Conservation (phyloP, 73 alveolate genomes). For the Effrenium voratum region DNA sequence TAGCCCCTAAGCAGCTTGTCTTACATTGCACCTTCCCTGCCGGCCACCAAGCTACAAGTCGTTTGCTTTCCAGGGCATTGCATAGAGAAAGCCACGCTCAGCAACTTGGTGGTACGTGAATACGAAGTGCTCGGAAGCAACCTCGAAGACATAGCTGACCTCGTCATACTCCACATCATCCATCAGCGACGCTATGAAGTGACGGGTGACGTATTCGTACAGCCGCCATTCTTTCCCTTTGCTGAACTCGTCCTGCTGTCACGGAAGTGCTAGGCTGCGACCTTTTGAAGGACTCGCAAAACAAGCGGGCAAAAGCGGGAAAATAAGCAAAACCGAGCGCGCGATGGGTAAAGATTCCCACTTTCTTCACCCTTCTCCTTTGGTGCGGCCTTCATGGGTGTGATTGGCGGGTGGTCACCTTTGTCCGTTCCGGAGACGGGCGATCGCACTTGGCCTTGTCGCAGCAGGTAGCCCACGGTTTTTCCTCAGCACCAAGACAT, state of each 20-base stretch:
- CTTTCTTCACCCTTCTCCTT: not conserved
- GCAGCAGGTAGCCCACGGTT: slow-evolving; percentile 54
- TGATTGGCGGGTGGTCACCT: slow-evolving; percentile 99
- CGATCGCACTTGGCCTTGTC: slow-evolving; percentile 87
- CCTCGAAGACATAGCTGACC: slow-evolving; percentile 85
- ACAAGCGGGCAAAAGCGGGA: not conserved
- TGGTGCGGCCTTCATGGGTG: slow-evolving; percentile 98
- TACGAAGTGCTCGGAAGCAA: not conserved
- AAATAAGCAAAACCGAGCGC: no score
- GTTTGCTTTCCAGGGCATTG: slow-evolving; percentile 66
- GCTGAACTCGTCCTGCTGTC: slow-evolving; percentile 95
- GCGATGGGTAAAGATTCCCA: no score
- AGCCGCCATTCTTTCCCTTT: slow-evolving; percentile 97
- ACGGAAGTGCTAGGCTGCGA: no score
- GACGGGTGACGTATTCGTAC: slow-evolving; percentile 97
- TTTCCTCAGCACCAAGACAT: slow-evolving; percentile 19
- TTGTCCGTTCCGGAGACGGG: slow-evolving; percentile 95
- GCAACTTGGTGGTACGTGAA: slow-evolving; percentile 61
- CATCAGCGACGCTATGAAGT: slow-evolving; percentile 98
- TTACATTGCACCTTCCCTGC: not conserved
- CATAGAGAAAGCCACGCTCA: slow-evolving; percentile 74
- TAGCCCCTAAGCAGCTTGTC: not conserved
- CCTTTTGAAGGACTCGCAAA: no score
- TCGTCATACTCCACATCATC: slow-evolving; percentile 97
- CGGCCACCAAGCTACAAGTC: slow-evolving; percentile 14